phyloP scores from a whole-genome alignment of 495 filamentous ascomycete species.

The Tuber indicum region DNA sequence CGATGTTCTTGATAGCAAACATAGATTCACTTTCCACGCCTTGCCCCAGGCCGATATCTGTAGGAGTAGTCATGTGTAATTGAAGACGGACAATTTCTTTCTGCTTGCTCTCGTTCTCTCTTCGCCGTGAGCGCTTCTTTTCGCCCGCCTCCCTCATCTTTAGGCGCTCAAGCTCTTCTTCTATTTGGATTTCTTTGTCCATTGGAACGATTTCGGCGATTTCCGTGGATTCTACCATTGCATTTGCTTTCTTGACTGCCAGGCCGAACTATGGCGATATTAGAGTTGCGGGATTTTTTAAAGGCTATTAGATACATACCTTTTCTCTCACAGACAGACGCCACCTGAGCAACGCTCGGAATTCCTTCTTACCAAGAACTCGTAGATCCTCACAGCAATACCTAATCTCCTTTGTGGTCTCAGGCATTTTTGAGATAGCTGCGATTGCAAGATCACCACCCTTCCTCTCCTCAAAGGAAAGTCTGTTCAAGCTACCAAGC shows the following conservation, averaged over 20 bases:
- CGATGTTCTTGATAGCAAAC: conserved; percentile 73
- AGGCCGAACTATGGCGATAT: conserved; percentile 66
- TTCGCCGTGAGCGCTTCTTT: conserved; percentile 72
- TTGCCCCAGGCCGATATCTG: conserved; percentile 93
- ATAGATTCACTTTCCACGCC: conserved; percentile 67
- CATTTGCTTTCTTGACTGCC: conserved; percentile 59
- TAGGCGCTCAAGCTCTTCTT: conserved; percentile 74
- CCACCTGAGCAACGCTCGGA: conserved; percentile 89
- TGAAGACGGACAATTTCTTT: conserved; percentile 91
- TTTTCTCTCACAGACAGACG: conserved; percentile 75
- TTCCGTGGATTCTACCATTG: conserved; percentile 48
- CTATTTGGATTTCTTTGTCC: conserved; percentile 87
- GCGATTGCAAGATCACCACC: conserved; percentile 81
- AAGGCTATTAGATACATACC: conserved; percentile 2
- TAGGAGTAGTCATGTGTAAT: conserved; percentile 90
- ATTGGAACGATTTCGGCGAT: conserved; percentile 69
- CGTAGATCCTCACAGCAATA: conserved; percentile 82
- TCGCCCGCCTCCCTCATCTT: conserved; percentile 66
- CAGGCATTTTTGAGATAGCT: conserved; percentile 79
- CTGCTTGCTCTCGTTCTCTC: conserved; percentile 81
- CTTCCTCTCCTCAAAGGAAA: conserved; percentile 68
- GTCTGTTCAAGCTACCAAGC: conserved; percentile 73
- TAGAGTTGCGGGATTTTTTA: background rate
- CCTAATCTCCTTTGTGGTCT: conserved; percentile 82
- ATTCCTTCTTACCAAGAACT: conserved; percentile 88